Percentiles rank a stretch among this genome's conserved stretches.
phyloP scores from a whole-genome alignment of 2,329 filamentous ascomycete species.

The Myriosclerotinia scirpicola region DNA sequence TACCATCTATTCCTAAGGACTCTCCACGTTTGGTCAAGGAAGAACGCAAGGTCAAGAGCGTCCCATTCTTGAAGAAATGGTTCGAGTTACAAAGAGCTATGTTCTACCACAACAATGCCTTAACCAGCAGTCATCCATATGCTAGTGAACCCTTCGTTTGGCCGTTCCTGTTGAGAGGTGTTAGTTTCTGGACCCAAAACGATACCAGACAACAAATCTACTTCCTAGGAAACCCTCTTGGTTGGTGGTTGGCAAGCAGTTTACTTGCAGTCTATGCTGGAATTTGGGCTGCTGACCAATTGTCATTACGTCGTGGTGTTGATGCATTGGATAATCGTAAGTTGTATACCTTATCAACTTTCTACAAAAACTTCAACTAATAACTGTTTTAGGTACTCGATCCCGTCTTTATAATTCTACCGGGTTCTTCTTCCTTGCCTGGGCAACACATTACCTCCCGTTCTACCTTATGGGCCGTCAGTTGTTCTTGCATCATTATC shows the following conservation, averaged over 20 bases:
- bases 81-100: slow-evolving; percentile 95
- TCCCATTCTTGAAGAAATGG: slow-evolving; percentile 93
- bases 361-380: slow-evolving; percentile 37
- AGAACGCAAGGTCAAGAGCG: slow-evolving; percentile 72
- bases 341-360: slow-evolving; percentile 44
- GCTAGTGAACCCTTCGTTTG: slow-evolving; percentile 93
- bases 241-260: slow-evolving; percentile 95
- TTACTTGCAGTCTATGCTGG: slow-evolving; percentile 90
- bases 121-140: slow-evolving; percentile 96
- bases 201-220: slow-evolving; percentile 96
- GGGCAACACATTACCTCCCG: slow-evolving; percentile 95
- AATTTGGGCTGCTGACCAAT: slow-evolving; percentile 87
- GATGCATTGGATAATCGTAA: slow-evolving; percentile 91
- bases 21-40: slow-evolving; percentile 71
- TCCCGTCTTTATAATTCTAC: slow-evolving; percentile 97
- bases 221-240: slow-evolving; percentile 93
- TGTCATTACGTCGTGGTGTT: slow-evolving; percentile 87
- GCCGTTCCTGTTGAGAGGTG: slow-evolving; percentile 95
- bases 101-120: slow-evolving; percentile 99
- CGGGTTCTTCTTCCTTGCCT: slow-evolving; percentile 97
- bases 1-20: slow-evolving; percentile 73
- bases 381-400: slow-evolving; percentile 65
- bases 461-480: slow-evolving; percentile 99
- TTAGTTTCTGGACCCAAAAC: slow-evolving; percentile 99
- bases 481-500: slow-evolving; percentile 96